These are phyloP conservation scores for Rhytidhysteron rufulum DNA, from an alignment of 2,329 filamentous ascomycete genomes.

Conservation along the genomic window DNA sequence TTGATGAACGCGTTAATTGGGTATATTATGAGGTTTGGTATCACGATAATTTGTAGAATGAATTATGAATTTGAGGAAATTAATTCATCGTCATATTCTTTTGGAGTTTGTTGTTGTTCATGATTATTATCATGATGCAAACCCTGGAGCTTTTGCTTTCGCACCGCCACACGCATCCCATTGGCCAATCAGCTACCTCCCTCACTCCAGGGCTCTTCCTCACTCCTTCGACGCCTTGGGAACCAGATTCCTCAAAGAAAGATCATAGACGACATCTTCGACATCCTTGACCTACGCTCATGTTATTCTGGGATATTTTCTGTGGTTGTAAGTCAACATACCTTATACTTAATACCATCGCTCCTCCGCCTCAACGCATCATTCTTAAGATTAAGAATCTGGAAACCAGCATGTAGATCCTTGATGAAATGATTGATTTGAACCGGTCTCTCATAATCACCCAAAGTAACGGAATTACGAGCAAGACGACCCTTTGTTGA, in stretches of 20 bases:
- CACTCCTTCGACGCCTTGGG: conserved; percentile 16
- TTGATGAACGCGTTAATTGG: too few species aligned
- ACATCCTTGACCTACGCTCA: conserved; percentile 76
- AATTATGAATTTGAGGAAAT: too few species aligned
- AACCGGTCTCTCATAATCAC: conserved; percentile 80
- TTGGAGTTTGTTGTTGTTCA: too few species aligned
- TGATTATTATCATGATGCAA: too few species aligned
- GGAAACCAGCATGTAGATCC: conserved; percentile 92
- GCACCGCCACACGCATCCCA: too few species aligned
- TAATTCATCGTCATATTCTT: too few species aligned
- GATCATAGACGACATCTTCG: conserved; percentile 95
- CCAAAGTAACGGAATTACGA: conserved; percentile 89
- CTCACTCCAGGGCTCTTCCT: too few species aligned
- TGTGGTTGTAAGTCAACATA: conserved; percentile 33
- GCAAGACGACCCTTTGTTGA: conserved; percentile 66
- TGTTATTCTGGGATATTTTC: too few species aligned
- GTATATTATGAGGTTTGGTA: too few species aligned
- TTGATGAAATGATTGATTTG: conserved; percentile 91
- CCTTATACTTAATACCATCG: conserved; percentile 90
- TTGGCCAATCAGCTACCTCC: too few species aligned
- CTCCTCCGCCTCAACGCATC: conserved; percentile 82
- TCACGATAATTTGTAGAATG: too few species aligned
- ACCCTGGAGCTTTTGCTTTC: too few species aligned
- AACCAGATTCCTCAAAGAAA: conserved; percentile 80
- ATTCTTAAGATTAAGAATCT: conserved; percentile 96